Percentiles rank a stretch among this genome's conserved stretches.
These are phyloP conservation scores for Microdochium bolleyi DNA, from an alignment of 2,329 filamentous ascomycete genomes.

Conservation along the genomic window DNA sequence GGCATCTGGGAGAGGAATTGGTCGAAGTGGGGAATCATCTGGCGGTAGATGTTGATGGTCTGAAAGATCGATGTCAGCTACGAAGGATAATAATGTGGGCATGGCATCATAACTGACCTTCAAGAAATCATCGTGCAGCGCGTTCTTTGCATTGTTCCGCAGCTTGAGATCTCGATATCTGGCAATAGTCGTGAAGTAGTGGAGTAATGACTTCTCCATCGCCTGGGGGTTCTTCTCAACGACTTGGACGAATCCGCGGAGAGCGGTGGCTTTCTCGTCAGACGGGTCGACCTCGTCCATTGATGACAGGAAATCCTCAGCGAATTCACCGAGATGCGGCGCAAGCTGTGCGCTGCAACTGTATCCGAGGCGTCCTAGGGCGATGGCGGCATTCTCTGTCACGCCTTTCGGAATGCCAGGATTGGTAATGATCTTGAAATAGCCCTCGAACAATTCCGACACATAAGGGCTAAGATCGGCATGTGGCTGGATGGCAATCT, in stretches of 20 bases:
- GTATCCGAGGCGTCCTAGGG: constrained; percentile 78
- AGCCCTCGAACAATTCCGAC: constrained; percentile 66
- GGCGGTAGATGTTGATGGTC: constrained; percentile 33
- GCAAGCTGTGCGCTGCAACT: constrained; percentile 70
- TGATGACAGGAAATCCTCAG: constrained; percentile 69
- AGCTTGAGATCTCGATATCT: constrained; percentile 60
- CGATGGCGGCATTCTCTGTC: constrained; percentile 89
- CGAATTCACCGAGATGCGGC: constrained; percentile 71
- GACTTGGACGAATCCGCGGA: constrained; percentile 81
- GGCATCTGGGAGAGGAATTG: constrained; percentile 33
- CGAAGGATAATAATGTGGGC: constrained; percentile 1
- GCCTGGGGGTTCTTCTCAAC: constrained; percentile 83
- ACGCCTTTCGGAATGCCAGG: constrained; percentile 79
- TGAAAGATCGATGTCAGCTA: neutral
- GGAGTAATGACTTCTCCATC: constrained; percentile 77
- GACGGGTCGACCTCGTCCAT: constrained; percentile 83
- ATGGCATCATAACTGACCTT: constrained; percentile 46
- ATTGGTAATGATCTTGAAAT: constrained; percentile 78
- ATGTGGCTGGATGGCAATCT: constrained; percentile 77
- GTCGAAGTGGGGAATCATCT: constrained; percentile 35
- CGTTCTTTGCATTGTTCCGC: constrained; percentile 52
- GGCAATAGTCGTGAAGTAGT: constrained; percentile 80
- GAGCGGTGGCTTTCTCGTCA: constrained; percentile 89
- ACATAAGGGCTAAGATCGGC: constrained; percentile 71
- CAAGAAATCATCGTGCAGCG: constrained; percentile 66